A percentile compares a stretch with the other conserved stretches of the same genome.
Conservation (phyloP, 2,329 filamentous ascomycete genomes). For the Zalaria sp. region DNA sequence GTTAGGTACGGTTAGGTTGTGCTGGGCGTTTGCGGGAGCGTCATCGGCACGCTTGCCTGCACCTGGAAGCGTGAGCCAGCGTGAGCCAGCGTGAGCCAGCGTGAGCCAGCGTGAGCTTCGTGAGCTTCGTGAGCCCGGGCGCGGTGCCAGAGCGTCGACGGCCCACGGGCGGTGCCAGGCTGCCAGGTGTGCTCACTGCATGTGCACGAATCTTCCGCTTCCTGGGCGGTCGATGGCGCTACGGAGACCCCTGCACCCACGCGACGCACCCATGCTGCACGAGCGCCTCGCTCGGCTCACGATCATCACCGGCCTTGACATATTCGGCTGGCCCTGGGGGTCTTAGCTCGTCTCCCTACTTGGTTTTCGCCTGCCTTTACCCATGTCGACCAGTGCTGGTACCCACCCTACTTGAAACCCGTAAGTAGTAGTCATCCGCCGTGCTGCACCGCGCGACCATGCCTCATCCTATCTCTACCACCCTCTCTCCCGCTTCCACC, state of each 20-base stretch:
- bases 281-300: slow-evolving; percentile 3
- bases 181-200: no score
- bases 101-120: no score
- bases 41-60: no score
- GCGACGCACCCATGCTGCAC: neutral
- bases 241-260: slow-evolving; percentile 1
- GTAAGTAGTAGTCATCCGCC: slow-evolving; percentile 1
- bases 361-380: slow-evolving; percentile 3
- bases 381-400: neutral
- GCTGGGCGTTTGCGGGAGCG: no score
- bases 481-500: slow-evolving; percentile 3
- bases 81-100: no score
- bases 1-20: no score
- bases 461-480: slow-evolving; percentile 4
- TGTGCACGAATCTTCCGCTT: no score
- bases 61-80: no score
- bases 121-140: no score
- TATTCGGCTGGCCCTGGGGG: slow-evolving; percentile 3
- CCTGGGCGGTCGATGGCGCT: no score
- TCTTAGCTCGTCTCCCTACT: neutral
- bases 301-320: slow-evolving; percentile 3
- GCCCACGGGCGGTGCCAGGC: no score
- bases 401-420: slow-evolving; percentile 6
- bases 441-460: slow-evolving; percentile 4
- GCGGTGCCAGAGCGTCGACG: no score